Evolutionary conservation across 1,139 yeast species (phyloP).

Genomic region (Candida sp.): DNA sequence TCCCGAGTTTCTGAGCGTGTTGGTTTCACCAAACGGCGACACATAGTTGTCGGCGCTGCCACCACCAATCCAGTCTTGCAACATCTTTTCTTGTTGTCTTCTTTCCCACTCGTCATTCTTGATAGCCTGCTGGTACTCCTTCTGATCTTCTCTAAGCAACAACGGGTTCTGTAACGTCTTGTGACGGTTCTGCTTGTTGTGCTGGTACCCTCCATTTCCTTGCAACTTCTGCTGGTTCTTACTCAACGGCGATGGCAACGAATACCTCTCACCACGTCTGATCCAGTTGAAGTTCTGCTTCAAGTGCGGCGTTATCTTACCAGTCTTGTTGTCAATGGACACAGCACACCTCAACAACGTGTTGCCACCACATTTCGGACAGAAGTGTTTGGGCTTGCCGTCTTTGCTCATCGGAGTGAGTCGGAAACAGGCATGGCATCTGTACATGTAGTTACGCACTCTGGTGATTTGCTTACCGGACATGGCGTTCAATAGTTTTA

Average conservation of each 20-base stretch:
- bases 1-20: slow-evolving; percentile 64
- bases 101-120: slow-evolving; percentile 90
- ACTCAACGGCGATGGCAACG: slow-evolving; percentile 74
- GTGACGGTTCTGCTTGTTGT: slow-evolving; percentile 61
- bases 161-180: slow-evolving; percentile 55
- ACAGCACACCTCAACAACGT: slow-evolving; percentile 92
- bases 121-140: slow-evolving; percentile 87
- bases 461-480: slow-evolving; percentile 86
- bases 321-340: slow-evolving; percentile 78
- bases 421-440: slow-evolving; percentile 97
- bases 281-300: slow-evolving; percentile 96
- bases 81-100: slow-evolving; percentile 81
- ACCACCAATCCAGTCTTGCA: slow-evolving; percentile 92
- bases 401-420: slow-evolving; percentile 77
- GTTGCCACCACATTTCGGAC: slow-evolving; percentile 96
- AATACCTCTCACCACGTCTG: slow-evolving; percentile 81
- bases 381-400: slow-evolving; percentile 83
- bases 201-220: slow-evolving; percentile 78
- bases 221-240: slow-evolving; percentile 62
- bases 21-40: slow-evolving; percentile 82
- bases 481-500: slow-evolving; percentile 82
- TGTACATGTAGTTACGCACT: slow-evolving; percentile 89
- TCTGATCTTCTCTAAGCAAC: slow-evolving; percentile 89
- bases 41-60: slow-evolving; percentile 91
- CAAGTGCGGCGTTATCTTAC: slow-evolving; percentile 87